Percentiles rank a stretch among this genome's conserved stretches.
These are phyloP conservation scores for Thamnidium elegans DNA, from an alignment of 192 early-diverging fungal species.

Conservation along the genomic window DNA sequence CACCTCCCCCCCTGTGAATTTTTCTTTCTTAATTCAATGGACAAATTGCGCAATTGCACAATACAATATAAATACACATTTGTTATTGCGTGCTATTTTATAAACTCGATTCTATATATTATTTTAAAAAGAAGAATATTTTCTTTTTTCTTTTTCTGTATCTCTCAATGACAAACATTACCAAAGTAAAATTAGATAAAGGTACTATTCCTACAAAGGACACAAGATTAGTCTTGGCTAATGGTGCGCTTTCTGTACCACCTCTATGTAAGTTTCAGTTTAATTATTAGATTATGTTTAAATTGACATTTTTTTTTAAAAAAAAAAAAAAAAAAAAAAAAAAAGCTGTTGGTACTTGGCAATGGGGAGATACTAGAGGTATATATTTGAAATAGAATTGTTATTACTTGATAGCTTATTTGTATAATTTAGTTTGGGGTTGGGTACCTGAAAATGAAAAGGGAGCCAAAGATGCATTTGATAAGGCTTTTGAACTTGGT, in stretches of 20 bases:
- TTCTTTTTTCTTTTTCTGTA: not conserved
- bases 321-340: too few species aligned
- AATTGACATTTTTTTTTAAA: too few species aligned
- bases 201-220: constrained; percentile 35
- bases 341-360: too few species aligned
- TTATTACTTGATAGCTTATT: too few species aligned
- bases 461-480: constrained; percentile 34
- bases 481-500: constrained; percentile 24
- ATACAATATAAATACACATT: too few species aligned
- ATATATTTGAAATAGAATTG: constrained; percentile 20
- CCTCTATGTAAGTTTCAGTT: not conserved
- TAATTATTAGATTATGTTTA: too few species aligned
- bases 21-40: too few species aligned
- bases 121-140: not conserved
- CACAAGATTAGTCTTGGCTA: constrained; percentile 36
- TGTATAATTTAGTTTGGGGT: constrained; percentile 25
- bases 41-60: too few species aligned
- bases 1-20: too few species aligned
- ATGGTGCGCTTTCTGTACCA: constrained; percentile 29
- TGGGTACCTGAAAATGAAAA: constrained; percentile 42
- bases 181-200: constrained; percentile 5
- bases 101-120: too few species aligned
- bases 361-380: too few species aligned
- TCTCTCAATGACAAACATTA: not conserved
- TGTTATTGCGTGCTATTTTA: too few species aligned